Evolutionary conservation across 441 rosid genomes (phyloP).

Genomic region (Adansonia grandidieri): DNA sequence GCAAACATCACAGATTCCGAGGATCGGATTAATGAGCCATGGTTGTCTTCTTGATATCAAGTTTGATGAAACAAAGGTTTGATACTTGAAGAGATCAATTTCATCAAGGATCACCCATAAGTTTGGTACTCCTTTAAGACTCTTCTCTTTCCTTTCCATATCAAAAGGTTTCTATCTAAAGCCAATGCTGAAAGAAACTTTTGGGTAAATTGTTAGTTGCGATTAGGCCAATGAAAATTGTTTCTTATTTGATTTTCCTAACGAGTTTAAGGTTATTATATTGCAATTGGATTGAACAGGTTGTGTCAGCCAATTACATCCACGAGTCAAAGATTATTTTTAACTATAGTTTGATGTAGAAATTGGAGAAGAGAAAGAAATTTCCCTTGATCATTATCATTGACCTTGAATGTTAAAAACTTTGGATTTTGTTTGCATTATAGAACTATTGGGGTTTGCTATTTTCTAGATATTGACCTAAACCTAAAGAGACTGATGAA

Average conservation of each 20-base stretch:
- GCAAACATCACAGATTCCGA: background rate
- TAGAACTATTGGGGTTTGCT: background rate
- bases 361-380: background rate
- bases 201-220: no score
- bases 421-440: background rate
- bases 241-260: no score
- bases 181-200: background rate
- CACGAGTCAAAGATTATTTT: background rate
- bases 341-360: background rate
- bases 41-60: conserved; percentile 2
- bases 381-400: background rate
- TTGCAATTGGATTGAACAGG: background rate
- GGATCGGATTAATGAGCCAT: no score
- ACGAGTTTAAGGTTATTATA: background rate
- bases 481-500: no score
- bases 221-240: no score
- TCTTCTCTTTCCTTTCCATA: background rate
- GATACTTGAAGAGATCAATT: background rate
- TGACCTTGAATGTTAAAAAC: background rate
- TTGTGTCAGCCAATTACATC: background rate
- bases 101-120: conserved; percentile 2
- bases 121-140: background rate
- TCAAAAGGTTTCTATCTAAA: background rate
- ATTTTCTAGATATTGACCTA: background rate
- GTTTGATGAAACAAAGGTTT: background rate